A percentile compares a stretch with the other conserved stretches of the same genome.
Evolutionary conservation across 257 asterid genomes (phyloP).

Genomic region (Ophiorrhiza pumila): DNA sequence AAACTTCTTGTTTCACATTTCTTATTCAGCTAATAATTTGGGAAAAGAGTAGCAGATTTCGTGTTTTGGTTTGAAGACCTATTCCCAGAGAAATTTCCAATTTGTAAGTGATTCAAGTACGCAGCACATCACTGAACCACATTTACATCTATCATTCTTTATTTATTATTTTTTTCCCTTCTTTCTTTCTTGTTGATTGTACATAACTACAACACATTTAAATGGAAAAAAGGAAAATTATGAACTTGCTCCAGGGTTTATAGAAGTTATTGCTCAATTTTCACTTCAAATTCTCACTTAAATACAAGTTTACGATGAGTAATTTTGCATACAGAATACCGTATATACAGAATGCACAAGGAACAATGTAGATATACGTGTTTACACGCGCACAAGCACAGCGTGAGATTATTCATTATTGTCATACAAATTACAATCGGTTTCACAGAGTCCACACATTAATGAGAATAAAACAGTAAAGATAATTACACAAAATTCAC

Average conservation of each 20-base stretch:
- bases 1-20: background rate
- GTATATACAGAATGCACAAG: too few species aligned
- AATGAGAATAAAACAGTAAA: background rate
- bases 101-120: too few species aligned
- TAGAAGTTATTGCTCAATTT: background rate
- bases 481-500: slow-evolving; percentile 1
- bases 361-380: background rate
- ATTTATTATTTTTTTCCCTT: background rate
- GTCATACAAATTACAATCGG: background rate
- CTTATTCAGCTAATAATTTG: background rate
- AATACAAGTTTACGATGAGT: background rate
- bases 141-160: background rate
- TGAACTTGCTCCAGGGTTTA: too few species aligned
- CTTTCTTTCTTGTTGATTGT: background rate
- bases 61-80: too few species aligned
- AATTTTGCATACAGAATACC: too few species aligned
- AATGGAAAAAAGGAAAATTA: too few species aligned
- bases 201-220: too few species aligned
- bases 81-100: too few species aligned
- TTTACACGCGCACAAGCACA: background rate
- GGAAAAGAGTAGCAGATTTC: background rate
- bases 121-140: background rate
- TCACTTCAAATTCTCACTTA: background rate
- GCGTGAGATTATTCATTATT: background rate
- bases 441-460: slow-evolving; percentile 8